Evolutionary conservation across 106 monocot species (phyloP).

Genomic region (Dendrobium huoshanense): DNA sequence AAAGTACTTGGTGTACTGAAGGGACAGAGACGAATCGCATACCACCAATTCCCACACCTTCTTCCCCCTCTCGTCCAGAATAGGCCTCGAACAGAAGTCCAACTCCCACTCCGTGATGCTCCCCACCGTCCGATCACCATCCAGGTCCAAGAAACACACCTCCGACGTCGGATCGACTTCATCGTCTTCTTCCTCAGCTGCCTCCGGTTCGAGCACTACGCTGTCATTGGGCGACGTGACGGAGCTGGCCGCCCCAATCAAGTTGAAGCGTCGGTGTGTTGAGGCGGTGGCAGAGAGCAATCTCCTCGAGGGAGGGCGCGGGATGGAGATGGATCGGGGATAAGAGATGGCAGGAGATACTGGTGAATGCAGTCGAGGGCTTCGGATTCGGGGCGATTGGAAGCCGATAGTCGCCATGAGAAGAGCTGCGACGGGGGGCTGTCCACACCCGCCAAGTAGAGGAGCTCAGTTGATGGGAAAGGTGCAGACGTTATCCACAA

Average conservation of each 20-base stretch:
- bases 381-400: slow-evolving; percentile 15
- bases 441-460: neutral
- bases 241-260: slow-evolving; percentile 13
- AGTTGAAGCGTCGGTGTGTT: slow-evolving; percentile 1
- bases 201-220: slow-evolving; percentile 8
- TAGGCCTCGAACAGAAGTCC: slow-evolving; percentile 93
- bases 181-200: slow-evolving; percentile 16
- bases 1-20: slow-evolving; percentile 89
- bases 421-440: neutral
- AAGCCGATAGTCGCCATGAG: slow-evolving; percentile 25
- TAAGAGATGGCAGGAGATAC: neutral
- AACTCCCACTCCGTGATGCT: slow-evolving; percentile 79
- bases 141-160: slow-evolving; percentile 71
- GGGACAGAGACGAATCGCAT: slow-evolving; percentile 73
- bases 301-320: neutral
- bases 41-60: slow-evolving; percentile 95
- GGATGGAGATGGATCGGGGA: slow-evolving; percentile 15
- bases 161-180: slow-evolving; percentile 58
- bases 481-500: neutral
- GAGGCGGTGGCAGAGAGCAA: neutral
- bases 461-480: neutral
- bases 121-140: slow-evolving; percentile 17
- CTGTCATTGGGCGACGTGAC: slow-evolving; percentile 5
- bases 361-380: slow-evolving; percentile 3
- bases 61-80: slow-evolving; percentile 77